These are phyloP conservation scores for Russula brevipes DNA, from an alignment of 768 basidiomycete species.

Conservation along the genomic window DNA sequence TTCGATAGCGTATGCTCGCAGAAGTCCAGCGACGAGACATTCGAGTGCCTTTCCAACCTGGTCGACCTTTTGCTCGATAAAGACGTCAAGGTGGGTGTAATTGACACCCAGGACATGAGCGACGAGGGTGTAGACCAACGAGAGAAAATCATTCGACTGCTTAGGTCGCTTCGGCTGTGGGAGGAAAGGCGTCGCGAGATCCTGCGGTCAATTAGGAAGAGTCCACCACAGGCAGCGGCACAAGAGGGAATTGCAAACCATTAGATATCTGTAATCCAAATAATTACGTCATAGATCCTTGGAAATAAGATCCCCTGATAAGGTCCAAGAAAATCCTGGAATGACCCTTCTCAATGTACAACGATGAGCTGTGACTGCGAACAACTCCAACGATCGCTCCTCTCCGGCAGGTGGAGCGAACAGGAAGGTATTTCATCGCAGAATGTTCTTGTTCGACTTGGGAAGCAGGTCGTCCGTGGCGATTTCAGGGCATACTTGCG, in stretches of 20 bases:
- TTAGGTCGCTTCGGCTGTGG: slow-evolving; percentile 73
- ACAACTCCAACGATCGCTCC: slow-evolving; percentile 50
- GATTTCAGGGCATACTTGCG: slow-evolving; percentile 48
- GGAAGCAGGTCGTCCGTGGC: slow-evolving; percentile 54
- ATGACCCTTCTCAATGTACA: neutral
- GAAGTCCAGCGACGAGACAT: slow-evolving; percentile 63
- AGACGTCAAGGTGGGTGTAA: slow-evolving; percentile 84
- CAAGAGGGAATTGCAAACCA: too few species aligned
- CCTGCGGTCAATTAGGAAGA: slow-evolving; percentile 45
- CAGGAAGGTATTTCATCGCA: slow-evolving; percentile 33
- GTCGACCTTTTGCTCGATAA: slow-evolving; percentile 93
- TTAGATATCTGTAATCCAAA: too few species aligned
- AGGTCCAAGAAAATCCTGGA: neutral
- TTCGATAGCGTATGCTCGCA: slow-evolving; percentile 74
- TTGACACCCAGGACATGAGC: slow-evolving; percentile 91
- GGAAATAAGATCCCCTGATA: neutral
- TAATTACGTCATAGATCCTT: slow-evolving; percentile 1
- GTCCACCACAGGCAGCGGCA: slow-evolving; percentile 22
- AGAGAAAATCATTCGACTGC: slow-evolving; percentile 74
- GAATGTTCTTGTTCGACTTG: slow-evolving; percentile 35
- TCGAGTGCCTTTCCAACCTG: slow-evolving; percentile 81
- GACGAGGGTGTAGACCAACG: slow-evolving; percentile 51
- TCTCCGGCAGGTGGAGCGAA: slow-evolving; percentile 45
- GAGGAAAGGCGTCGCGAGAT: slow-evolving; percentile 67
- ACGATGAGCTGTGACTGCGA: slow-evolving; percentile 20